Evolutionary conservation across 441 rosid genomes (phyloP), one percentile per base, ranked within the genome.

Genomic region (Populus tomentosa): DNA sequence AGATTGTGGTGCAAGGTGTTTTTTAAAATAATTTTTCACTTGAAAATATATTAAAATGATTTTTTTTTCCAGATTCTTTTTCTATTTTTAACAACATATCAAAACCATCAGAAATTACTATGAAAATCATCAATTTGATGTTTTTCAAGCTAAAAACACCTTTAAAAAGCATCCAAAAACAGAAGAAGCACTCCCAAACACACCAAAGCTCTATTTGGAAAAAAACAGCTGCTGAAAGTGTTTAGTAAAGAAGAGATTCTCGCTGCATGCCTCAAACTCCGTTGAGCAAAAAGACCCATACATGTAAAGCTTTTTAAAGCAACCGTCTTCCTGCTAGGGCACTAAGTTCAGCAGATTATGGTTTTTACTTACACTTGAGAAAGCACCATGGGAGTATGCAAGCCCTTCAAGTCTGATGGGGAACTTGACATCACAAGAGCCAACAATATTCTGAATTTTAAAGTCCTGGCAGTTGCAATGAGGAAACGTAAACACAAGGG

Each of bases 391-490:
- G 9, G 93, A 88, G 79, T 86, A 90, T 35, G 97, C 93, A 78
- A 90, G 91, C 73, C 92, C 93, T 84, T 92, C 97, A 62, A 92
- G 92, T 75, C 91, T 88, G 70, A 92, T 88, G 2, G 94, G 92
- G 72, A 92, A 90, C 83, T 89, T 90, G 23, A 92, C 94, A 79
- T 92, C 95, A 79, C 92, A 92, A 61, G 97, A 92, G 74, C 97
- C 97, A 65, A 90, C 94, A 59, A 90, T 90, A 70, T 92, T 90
- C 81, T 90, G 97, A 78, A 92, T 92, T 85, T 92, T 92, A 75
- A 92, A 92, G 79, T 92, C 94, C 97, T 92, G 86, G 61, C 61
- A 68, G 62, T 73, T 75, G 67, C 40, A 72, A 78, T 0, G 56
- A 74, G n/a, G 18, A 68, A 3, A 64, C 10, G 38, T 56, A 36